phyloP scores from a whole-genome alignment of 176 grass and related monocot species.

The Oryza officinalis region DNA sequence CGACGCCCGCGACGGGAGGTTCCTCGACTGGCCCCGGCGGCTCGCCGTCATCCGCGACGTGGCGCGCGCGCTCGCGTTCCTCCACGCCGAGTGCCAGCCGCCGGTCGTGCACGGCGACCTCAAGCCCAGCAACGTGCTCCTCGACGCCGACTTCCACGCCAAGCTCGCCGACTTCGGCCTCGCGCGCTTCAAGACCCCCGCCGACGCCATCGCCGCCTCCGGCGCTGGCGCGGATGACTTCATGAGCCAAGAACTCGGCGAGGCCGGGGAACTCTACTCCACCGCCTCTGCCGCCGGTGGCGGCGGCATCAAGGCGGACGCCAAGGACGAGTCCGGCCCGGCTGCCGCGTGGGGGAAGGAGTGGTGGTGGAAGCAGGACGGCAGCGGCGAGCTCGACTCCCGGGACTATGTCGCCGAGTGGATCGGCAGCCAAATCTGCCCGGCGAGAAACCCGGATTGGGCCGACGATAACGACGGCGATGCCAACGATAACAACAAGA shows the following conservation, averaged over 20 bases:
- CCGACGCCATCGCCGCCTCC: constrained; percentile 21
- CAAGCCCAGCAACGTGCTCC: constrained; percentile 93
- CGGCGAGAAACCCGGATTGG: constrained; percentile 46
- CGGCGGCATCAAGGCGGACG: neutral
- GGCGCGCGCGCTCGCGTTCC: constrained; percentile 64
- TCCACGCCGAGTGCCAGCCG: constrained; percentile 69
- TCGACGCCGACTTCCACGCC: constrained; percentile 58
- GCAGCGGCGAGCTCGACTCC: constrained; percentile 57
- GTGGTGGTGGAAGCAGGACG: constrained; percentile 93
- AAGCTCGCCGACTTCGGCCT: constrained; percentile 90
- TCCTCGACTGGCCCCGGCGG: constrained; percentile 56
- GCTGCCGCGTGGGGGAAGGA: constrained; percentile 54
- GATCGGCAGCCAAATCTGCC: constrained; percentile 77
- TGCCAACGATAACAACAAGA: neutral
- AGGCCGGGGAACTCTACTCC: constrained; percentile 33
- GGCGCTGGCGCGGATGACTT: constrained; percentile 45
- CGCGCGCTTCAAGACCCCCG: constrained; percentile 63
- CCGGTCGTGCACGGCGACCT: constrained; percentile 87
- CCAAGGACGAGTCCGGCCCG: constrained; percentile 18
- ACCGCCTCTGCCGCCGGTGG: neutral
- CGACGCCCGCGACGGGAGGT: neutral
- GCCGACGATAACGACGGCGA: constrained; percentile 35
- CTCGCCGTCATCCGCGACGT: constrained; percentile 60
- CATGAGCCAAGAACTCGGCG: constrained; percentile 84
- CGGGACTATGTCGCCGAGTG: constrained; percentile 71